A percentile compares a stretch with the other conserved stretches of the same genome.
Conservation (phyloP, 1,284 basidiomycete species). For the Xerocomus amazonicus region DNA sequence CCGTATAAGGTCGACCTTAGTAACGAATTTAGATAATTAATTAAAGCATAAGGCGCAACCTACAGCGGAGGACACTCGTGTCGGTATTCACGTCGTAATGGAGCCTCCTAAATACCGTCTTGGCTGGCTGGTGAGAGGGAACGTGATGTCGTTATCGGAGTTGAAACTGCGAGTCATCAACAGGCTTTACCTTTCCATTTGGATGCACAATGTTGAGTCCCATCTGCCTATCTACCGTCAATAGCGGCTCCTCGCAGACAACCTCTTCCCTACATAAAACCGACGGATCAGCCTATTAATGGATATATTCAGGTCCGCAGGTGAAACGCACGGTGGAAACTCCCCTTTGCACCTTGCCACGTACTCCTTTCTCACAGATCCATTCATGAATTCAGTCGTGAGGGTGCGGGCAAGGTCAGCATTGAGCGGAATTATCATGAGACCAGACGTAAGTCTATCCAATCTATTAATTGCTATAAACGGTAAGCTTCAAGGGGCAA, state of each 20-base stretch:
- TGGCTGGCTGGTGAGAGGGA: slow-evolving; percentile 57
- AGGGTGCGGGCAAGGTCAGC: slow-evolving; percentile 68
- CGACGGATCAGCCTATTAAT: background rate
- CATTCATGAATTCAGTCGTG: slow-evolving; percentile 78
- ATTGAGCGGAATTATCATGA: slow-evolving; percentile 91
- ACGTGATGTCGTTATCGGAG: background rate
- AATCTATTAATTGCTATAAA: slow-evolving; percentile 87
- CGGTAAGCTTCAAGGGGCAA: slow-evolving; percentile 3
- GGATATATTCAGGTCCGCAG: background rate
- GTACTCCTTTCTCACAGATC: slow-evolving; percentile 87
- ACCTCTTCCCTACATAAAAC: slow-evolving; percentile 60
- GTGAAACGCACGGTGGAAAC: slow-evolving; percentile 70
- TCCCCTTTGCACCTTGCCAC: slow-evolving; percentile 80
- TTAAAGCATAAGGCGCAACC: slow-evolving; percentile 26
- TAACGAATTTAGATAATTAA: slow-evolving; percentile 7
- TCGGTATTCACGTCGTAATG: slow-evolving; percentile 82
- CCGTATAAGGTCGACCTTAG: slow-evolving; percentile 81
- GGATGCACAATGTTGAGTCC: slow-evolving; percentile 94
- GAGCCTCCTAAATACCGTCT: slow-evolving; percentile 86
- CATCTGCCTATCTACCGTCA: slow-evolving; percentile 95
- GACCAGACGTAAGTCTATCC: slow-evolving; percentile 91
- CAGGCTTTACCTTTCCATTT: slow-evolving; percentile 72
- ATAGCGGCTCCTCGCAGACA: slow-evolving; percentile 80
- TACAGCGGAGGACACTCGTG: slow-evolving; percentile 88
- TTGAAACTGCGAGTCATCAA: background rate